Evolutionary conservation across 768 basidiomycete genomes (phyloP).

Genomic region (Cystobasidium ongulense): DNA sequence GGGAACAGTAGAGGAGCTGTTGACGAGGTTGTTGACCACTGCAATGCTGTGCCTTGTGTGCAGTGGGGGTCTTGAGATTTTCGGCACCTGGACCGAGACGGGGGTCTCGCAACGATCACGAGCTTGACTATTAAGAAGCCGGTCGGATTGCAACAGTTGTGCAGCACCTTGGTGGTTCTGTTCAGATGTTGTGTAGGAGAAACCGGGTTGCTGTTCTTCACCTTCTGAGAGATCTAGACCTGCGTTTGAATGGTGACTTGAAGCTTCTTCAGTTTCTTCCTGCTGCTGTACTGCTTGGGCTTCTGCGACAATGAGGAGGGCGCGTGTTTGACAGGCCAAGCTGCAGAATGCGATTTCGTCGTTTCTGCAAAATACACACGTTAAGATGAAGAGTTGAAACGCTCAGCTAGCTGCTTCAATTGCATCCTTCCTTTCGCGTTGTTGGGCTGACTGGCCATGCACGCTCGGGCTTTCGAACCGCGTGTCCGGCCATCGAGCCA

Average conservation of each 20-base stretch:
- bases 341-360: slow-evolving; percentile 18
- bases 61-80: background rate
- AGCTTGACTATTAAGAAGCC: background rate
- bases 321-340: background rate
- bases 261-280: background rate
- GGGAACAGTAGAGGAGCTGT: too few species aligned
- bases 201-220: too few species aligned
- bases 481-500: too few species aligned
- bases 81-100: background rate
- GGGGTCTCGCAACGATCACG: background rate
- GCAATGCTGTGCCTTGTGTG: background rate
- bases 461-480: too few species aligned
- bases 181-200: too few species aligned
- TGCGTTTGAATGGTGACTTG: background rate
- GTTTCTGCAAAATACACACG: background rate
- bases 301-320: background rate
- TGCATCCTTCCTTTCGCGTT: background rate
- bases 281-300: slow-evolving; percentile 1
- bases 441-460: too few species aligned
- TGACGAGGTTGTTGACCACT: background rate
- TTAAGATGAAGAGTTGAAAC: background rate
- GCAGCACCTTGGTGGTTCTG: background rate
- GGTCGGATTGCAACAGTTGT: background rate
- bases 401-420: background rate
- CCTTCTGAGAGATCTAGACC: background rate